Conservation (phyloP, 225 moss, liverwort and hornwort genomes). For the Pseudisothecium myosuroides region DNA sequence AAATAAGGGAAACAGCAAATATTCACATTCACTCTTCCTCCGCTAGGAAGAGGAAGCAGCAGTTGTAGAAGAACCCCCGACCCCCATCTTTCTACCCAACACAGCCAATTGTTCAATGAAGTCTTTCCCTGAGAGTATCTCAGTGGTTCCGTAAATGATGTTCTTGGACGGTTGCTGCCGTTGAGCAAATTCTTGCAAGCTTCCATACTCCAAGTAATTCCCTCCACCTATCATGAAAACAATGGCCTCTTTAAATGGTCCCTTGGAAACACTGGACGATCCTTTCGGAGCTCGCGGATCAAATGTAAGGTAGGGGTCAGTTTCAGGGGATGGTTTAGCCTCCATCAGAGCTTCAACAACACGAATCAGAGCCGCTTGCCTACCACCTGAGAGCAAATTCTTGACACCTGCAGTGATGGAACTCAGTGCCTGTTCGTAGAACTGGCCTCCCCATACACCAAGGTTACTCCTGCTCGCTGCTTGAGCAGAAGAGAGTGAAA, state of each 20-base stretch:
- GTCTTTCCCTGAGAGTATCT: slow-evolving; percentile 84
- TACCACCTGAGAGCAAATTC: slow-evolving; percentile 84
- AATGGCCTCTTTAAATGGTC: slow-evolving; percentile 94
- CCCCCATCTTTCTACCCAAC: slow-evolving; percentile 83
- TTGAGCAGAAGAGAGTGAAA: slow-evolving; percentile 61
- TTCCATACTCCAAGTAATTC: slow-evolving; percentile 91
- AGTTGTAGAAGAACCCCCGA: slow-evolving; percentile 36
- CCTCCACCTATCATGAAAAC: slow-evolving; percentile 99
- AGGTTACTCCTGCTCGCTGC: slow-evolving; percentile 74
- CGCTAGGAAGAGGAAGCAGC: slow-evolving; percentile 33
- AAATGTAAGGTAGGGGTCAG: slow-evolving; percentile 80
- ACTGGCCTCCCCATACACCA: slow-evolving; percentile 84
- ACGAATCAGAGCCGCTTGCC: slow-evolving; percentile 76
- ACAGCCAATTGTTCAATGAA: slow-evolving; percentile 87
- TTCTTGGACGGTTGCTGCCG: slow-evolving; percentile 91
- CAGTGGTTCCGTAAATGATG: slow-evolving; percentile 88
- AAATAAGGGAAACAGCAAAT: slow-evolving; percentile 5
- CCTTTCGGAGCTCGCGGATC: slow-evolving; percentile 93
- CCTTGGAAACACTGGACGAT: slow-evolving; percentile 65
- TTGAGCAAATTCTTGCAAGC: slow-evolving; percentile 91
- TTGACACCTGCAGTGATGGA: slow-evolving; percentile 94
- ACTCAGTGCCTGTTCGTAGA: slow-evolving; percentile 83
- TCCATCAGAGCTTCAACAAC: slow-evolving; percentile 96
- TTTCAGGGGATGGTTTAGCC: slow-evolving; percentile 72
- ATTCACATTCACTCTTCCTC: slow-evolving; percentile 35